Base-by-base conservation (phyloP, 2,329 filamentous ascomycete genomes). In the Sporothrix euskadiensis region DNA sequence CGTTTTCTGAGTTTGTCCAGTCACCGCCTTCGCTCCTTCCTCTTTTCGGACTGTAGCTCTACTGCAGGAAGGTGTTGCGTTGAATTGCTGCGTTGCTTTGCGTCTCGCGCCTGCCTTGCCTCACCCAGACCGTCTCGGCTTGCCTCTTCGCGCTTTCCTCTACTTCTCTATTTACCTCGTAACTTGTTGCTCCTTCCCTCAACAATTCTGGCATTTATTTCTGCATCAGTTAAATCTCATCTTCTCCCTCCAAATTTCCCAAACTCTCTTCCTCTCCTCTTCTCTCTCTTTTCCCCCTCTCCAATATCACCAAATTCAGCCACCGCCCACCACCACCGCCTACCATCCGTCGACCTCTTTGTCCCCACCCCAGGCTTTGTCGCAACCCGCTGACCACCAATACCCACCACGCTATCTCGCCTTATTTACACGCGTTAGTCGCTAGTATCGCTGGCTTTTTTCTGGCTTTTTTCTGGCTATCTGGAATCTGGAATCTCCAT, bases 21-120 rank as follows among this genome's bases (percentile, higher is more conserved):
- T 65, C 66, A 52, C 44, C 39, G 39, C 39, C 61, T 65, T 65
- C 26, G 63, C 57, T 70, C 65, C 65, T 44, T 35, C 49, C 63
- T 35, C 32, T 44, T 41, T 8, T 47, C 32, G 32, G 41, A 10
- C 30, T 30, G 61, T 19, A 47, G 61, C 61, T 47, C 39, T 30
- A 14, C 19, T 65, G 35, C 59, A 65, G 35, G 59, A 65, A 65
- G 59, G 59, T 44, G 59, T 35, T n/a, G 19, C 8, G 35, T 41
- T 57, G 56, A 26, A 26, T 57, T 57, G 56, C 9, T 65, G 59
- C n/a, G 59, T 44, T 65, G 59, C 59, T 8, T 65, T 65, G 59
- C n/a, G 19, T 65, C 56, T 59, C 30, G 56, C 56, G 30, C 56
- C 56, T 59, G 26, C 54, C 26, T 57, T 32, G 54, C 49, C 49